A percentile compares a stretch with the other conserved stretches of the same genome.
These are phyloP conservation scores for Heteromeles arbutifolia DNA, from an alignment of 306 rosid species.

Conservation along the genomic window DNA sequence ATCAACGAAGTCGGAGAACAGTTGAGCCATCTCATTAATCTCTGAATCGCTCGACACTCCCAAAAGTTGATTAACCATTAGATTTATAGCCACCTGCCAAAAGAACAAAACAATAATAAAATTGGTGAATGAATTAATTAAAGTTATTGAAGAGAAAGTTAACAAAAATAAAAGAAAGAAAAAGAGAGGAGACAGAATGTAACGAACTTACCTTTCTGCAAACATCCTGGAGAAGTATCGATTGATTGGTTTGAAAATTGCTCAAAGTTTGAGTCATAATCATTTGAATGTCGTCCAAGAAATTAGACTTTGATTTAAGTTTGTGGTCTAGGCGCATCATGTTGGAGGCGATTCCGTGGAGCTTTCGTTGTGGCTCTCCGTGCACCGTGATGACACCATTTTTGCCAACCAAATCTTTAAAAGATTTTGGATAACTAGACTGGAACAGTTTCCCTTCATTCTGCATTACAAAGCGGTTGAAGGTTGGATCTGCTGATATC, in stretches of 20 bases:
- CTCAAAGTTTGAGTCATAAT: constrained; percentile 61
- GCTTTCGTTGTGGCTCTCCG: constrained; percentile 83
- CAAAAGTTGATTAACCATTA: constrained; percentile 81
- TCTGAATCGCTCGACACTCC: constrained; percentile 72
- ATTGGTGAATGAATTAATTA: no score
- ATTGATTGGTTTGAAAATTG: constrained; percentile 49
- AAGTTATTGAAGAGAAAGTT: no score
- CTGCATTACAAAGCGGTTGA: constrained; percentile 85
- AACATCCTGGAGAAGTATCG: constrained; percentile 67
- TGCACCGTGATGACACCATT: constrained; percentile 90
- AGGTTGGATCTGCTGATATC: constrained; percentile 79
- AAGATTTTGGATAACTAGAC: constrained; percentile 86
- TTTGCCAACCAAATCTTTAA: constrained; percentile 85
- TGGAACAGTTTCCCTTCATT: constrained; percentile 73
- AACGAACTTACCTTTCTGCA: constrained; percentile 64
- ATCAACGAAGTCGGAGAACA: constrained; percentile 88
- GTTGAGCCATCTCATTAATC: constrained; percentile 63
- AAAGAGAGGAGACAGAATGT: not conserved
- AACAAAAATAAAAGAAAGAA: not conserved
- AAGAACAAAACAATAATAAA: not conserved
- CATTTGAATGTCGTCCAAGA: constrained; percentile 62
- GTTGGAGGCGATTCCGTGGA: constrained; percentile 78
- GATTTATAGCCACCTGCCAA: constrained; percentile 66
- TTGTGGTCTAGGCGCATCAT: constrained; percentile 60
- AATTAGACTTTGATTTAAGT: constrained; percentile 50